A percentile compares a stretch with the other conserved stretches of the same genome.
Conservation (phyloP, 257 asterid species). For the Forsythia suspensa region DNA sequence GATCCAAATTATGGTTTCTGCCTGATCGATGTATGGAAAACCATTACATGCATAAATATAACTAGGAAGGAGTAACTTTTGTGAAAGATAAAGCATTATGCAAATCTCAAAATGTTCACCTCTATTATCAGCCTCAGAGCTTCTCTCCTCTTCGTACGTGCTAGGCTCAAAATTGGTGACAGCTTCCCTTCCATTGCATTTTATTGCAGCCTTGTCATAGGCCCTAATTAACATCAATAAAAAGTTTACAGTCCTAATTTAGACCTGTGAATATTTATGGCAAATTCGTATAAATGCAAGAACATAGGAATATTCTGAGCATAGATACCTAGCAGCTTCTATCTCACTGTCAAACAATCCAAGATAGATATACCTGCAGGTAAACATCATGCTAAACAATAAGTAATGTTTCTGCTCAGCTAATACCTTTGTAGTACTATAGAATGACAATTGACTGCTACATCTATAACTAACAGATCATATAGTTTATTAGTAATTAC, state of each 20-base stretch:
- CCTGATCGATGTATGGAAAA: conserved; percentile 34
- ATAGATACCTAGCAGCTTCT: conserved; percentile 87
- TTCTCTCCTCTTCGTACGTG: conserved; percentile 59
- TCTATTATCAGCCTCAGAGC: conserved; percentile 46
- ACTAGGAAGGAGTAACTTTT: conserved; percentile 9
- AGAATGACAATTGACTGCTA: not conserved
- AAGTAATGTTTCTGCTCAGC: conserved; percentile 5
- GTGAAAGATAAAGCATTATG: not conserved
- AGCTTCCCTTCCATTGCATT: conserved; percentile 87
- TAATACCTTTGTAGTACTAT: not conserved
- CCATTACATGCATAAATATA: not conserved
- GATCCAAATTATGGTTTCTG: conserved; percentile 48
- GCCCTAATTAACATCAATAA: conserved; percentile 56
- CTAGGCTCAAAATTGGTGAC: conserved; percentile 85
- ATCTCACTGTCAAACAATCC: conserved; percentile 92
- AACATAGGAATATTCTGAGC: conserved; percentile 17
- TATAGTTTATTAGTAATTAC: not conserved
- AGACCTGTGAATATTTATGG: not conserved
- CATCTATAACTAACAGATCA: not conserved
- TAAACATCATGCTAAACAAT: conserved; percentile 25
- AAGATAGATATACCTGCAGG: conserved; percentile 88
- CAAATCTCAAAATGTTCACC: conserved; percentile 34
- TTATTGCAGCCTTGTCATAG: conserved; percentile 90
- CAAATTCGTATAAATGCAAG: not conserved
- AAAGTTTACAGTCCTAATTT: conserved; percentile 19